Evolutionary conservation across 2,329 filamentous ascomycete species (phyloP), one percentile per base, ranked within the genome.

Genomic region (Chaetomium globosum): DNA sequence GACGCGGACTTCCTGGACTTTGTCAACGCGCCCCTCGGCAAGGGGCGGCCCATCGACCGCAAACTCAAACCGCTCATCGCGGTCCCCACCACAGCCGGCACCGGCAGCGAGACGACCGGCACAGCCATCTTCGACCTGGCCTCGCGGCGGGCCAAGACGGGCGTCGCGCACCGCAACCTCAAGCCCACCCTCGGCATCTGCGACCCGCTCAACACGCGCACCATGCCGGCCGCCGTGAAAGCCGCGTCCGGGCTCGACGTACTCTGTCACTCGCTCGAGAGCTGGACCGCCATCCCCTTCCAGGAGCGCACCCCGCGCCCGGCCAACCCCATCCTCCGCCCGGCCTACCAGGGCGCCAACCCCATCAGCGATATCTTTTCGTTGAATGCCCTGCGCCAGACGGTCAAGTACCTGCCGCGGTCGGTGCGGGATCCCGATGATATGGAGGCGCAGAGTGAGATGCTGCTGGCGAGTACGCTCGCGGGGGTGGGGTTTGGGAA

Each of bases 311-410:
- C 83, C 0, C 95, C 95, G 0, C 84, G 94, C 2, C 96, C 96
- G 0, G 79, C 86, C 4, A 98, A 99, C 76, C 95, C 96, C 0
- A 91, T 99, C 71, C 84, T 94, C 66, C 85, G 95, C 4, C 95
- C 95, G 0, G 93, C 95, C 0, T 99, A 99, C 75, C 95, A 99
- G 77, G 95, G 95, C 49, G 93, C 95, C 7, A 99, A 99, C 76
- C 95, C 95, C 2, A 99, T 99, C 72, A 96, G 91, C 52, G 95
- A 99, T 75, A 94, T 99, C 70, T 99, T 99, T 81, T 96, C 92
- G 3, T 83, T 99, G 23, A 89, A 91, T 71, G 93, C 95, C 0
- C 84, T 99, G 6, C 84, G 86, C 33, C 86, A 86, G 72, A 97
- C 93, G 0, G 87, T 97, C 69, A 93, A 97, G 79, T 99, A 97